Percentiles rank a stretch among this genome's conserved stretches.
phyloP scores from a whole-genome alignment of 805 yeast species.

The Maudiozyma turicensis region DNA sequence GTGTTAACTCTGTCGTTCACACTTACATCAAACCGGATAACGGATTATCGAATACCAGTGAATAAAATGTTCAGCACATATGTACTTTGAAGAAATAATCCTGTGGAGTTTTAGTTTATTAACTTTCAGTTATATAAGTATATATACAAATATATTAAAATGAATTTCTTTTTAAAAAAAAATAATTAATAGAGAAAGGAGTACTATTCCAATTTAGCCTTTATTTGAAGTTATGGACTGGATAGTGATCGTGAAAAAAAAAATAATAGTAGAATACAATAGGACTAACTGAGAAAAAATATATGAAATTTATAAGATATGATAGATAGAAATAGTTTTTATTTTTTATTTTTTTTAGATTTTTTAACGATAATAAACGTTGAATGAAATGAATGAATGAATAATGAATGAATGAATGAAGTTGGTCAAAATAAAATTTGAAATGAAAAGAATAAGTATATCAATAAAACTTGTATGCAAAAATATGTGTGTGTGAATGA shows the following conservation, averaged over 20 bases:
- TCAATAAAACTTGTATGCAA: constrained; percentile 3
- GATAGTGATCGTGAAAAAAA: neutral
- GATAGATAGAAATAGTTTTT: neutral
- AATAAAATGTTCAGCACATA: neutral
- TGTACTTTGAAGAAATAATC: neutral
- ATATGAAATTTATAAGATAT: neutral
- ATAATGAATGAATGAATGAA: constrained; percentile 1
- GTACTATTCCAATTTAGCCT: neutral
- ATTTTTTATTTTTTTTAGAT: neutral
- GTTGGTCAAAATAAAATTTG: neutral
- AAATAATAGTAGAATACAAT: neutral
- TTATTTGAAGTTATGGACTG: too few species aligned
- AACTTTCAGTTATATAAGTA: neutral
- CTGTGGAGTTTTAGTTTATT: neutral
- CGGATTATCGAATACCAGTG: neutral
- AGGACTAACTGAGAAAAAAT: neutral
- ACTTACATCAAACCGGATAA: neutral
- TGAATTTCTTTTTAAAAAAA: neutral
- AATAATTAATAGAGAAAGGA: neutral
- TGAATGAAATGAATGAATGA: constrained; percentile 2
- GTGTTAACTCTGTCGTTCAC: neutral
- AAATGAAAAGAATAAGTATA: neutral
- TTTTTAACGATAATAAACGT: neutral
- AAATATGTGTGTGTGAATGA: neutral
- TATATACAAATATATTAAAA: too few species aligned